phyloP scores from a whole-genome alignment of 2,329 filamentous ascomycete species.

The Clonostachys byssicola region DNA sequence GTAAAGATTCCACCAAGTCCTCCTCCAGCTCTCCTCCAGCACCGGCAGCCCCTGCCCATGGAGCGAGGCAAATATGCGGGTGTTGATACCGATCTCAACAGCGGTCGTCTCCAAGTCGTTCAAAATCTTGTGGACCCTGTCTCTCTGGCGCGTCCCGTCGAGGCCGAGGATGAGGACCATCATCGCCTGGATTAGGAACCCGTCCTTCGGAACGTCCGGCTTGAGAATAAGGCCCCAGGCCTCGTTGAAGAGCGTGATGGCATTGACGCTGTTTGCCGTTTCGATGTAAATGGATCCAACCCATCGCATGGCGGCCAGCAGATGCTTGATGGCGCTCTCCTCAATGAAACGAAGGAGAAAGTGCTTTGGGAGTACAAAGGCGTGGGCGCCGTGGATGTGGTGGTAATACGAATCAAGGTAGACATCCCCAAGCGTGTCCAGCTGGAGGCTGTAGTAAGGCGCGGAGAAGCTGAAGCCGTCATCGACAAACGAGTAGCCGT shows the following conservation, averaged over 20 bases:
- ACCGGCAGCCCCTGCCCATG: conserved; percentile 62
- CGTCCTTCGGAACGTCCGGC: conserved; percentile 42
- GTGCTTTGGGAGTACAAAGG: conserved; percentile 51
- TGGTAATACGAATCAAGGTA: conserved; percentile 56
- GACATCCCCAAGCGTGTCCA: conserved; percentile 38
- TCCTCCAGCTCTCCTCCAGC: conserved; percentile 76
- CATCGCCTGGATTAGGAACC: conserved; percentile 71
- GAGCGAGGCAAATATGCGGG: conserved; percentile 58
- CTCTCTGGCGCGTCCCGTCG: conserved; percentile 71
- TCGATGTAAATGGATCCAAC: conserved; percentile 53
- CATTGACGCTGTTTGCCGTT: conserved; percentile 25
- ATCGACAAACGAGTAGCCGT: too few relatives aligned
- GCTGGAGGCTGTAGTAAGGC: background rate
- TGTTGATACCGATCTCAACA: conserved; percentile 73
- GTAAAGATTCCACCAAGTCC: conserved; percentile 88
- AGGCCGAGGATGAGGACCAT: conserved; percentile 73
- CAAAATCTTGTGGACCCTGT: conserved; percentile 64
- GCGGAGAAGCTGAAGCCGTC: background rate
- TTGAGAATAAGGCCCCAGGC: conserved; percentile 46
- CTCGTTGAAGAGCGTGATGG: conserved; percentile 46
- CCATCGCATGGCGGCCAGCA: conserved; percentile 52
- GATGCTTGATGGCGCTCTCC: conserved; percentile 39
- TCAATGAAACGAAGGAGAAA: conserved; percentile 42
- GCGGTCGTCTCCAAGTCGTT: conserved; percentile 66
- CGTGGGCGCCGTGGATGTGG: conserved; percentile 54